phyloP scores from a whole-genome alignment of 1,139 yeast genomes.

The Pichia sp. region DNA sequence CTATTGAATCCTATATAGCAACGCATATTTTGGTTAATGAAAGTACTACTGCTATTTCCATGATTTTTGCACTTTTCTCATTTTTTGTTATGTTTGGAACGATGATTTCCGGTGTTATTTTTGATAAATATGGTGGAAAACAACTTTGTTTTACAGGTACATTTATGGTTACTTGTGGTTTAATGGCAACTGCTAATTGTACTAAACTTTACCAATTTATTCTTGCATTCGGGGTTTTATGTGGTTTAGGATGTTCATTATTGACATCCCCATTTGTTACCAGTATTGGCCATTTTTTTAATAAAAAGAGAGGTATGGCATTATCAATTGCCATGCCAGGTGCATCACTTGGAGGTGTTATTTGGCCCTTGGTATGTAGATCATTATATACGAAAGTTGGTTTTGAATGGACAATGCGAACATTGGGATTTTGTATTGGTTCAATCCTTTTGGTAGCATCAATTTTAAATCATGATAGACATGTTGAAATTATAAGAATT shows the following conservation, averaged over 20 bases:
- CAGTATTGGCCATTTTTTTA: conserved; percentile 53
- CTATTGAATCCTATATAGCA: conserved; percentile 59
- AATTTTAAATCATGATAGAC: conserved; percentile 43
- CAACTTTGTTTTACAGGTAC: conserved; percentile 42
- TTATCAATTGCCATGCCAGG: conserved; percentile 64
- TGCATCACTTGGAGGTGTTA: conserved; percentile 53
- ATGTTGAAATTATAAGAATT: conserved; percentile 8
- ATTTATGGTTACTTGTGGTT: conserved; percentile 41
- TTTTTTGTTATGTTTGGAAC: conserved; percentile 52
- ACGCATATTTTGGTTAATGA: conserved; percentile 42
- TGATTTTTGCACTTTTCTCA: conserved; percentile 60
- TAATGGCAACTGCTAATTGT: conserved; percentile 51
- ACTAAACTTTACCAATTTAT: conserved; percentile 52
- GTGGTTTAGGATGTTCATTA: conserved; percentile 56
- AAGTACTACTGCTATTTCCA: conserved; percentile 47
- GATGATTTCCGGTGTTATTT: conserved; percentile 54
- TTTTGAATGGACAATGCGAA: conserved; percentile 56
- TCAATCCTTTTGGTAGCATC: conserved; percentile 37
- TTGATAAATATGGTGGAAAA: conserved; percentile 56
- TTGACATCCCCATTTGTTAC: conserved; percentile 56
- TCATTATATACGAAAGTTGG: conserved; percentile 48
- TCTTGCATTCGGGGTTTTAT: conserved; percentile 47
- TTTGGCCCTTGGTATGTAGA: conserved; percentile 55
- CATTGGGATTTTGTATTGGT: conserved; percentile 44
- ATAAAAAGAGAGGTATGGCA: conserved; percentile 52